Conservation (phyloP, 225 moss, liverwort and hornwort species). For the Sphagnum contortum region DNA sequence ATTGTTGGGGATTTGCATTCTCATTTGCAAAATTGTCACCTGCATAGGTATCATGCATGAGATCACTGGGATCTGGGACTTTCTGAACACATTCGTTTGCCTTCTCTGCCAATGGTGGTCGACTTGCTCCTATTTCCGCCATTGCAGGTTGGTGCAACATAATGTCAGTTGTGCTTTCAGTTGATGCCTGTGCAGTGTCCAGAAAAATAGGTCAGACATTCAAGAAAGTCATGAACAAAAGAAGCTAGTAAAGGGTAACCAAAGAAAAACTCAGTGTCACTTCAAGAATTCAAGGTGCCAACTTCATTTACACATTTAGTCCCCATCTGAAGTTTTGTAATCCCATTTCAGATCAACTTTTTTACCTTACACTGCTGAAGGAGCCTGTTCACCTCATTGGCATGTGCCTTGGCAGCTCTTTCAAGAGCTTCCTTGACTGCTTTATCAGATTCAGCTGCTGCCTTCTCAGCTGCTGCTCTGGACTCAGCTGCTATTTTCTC, state of each 20-base stretch:
- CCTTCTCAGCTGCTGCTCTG: conserved; percentile 16
- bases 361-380: conserved; percentile 5
- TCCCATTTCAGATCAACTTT: no score
- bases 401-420: conserved; percentile 18
- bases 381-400: conserved; percentile 20
- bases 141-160: conserved; percentile 16
- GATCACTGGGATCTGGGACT: conserved; percentile 26
- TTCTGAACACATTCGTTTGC: conserved; percentile 40
- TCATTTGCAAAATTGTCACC: conserved; percentile 52
- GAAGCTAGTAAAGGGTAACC: no score
- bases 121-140: conserved; percentile 24
- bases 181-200: conserved; percentile 4
- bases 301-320: no score
- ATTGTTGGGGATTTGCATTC: conserved; percentile 33
- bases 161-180: conserved; percentile 14
- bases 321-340: no score
- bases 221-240: background rate
- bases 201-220: conserved; percentile 20
- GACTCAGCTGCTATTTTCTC: conserved; percentile 27
- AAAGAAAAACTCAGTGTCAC: no score
- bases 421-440: conserved; percentile 27
- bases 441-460: conserved; percentile 21
- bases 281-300: no score
- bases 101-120: conserved; percentile 3
- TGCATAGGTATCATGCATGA: conserved; percentile 47